Evolutionary conservation across 2,329 filamentous ascomycete species (phyloP), one percentile per base, ranked within the genome.

Genomic region (Colletotrichum shisoi): DNA sequence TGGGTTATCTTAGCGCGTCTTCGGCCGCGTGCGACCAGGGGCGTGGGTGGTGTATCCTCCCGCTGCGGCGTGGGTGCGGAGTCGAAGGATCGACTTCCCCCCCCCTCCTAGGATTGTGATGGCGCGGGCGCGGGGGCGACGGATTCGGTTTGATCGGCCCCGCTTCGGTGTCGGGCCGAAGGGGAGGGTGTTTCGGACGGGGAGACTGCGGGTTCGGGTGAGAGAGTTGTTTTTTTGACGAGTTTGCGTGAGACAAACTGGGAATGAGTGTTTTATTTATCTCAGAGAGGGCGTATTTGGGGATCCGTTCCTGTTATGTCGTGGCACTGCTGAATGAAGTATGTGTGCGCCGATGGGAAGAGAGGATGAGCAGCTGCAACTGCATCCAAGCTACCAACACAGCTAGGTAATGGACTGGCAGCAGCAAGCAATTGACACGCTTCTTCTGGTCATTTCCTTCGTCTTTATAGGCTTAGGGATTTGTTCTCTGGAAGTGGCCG

Each of bases 121-220:
- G 42, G 45, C 39, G 17, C 21, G 40, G 42, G 27, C 6, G 27
- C 34, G 19, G 19, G 34, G n/a, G 8, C 11, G 17, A 21, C 6
- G n/a, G 27, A 9, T 34, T 37, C 24, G n/a, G 15, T 19, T 31
- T 11, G 5, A 5, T 46, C 57, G 44, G 57, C 57, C 57, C 57
- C 57, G 45, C 57, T 49, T 44, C 57, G 34, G 45, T 15, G 31
- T 45, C 57, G 57, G 57, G 57, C 57, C 31, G 57, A 49, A 44
- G 6, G 49, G 15, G 34, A 21, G 34, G 21, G n/a, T 31, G 19
- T 59, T 31, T 31, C 42, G 44, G 15, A 59, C 34, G 57, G 44
- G 19, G 9, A 19, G 37, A 34, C 3, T 34, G 31, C 13, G 15
- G 34, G 19, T 19, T 24, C 4, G 17, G 51, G 6, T 4, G 24